Evolutionary conservation across 2,329 filamentous ascomycete species (phyloP), one percentile per base, ranked within the genome.

Genomic region (Metarhizium guizhouense): DNA sequence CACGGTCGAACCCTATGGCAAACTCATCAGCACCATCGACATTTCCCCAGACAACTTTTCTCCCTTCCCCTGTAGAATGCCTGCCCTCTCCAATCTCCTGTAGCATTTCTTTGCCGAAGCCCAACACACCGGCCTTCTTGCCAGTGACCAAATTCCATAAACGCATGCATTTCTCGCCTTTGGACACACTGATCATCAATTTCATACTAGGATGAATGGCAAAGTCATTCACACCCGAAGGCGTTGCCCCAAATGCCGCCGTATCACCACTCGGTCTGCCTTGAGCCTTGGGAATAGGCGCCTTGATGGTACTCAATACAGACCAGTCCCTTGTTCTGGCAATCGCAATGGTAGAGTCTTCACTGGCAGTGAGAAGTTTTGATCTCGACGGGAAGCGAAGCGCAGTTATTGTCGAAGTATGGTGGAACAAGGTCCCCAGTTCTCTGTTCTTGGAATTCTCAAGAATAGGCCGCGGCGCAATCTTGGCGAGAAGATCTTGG

Each of bases 91-190:
- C 90, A 11, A 88, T 82, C 62, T 88, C 84, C 48, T 82, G 77
- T 53, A 97, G 76, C 64, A 94, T 79, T 0, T 86, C 82, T 56
- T 82, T 79, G 61, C 81, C 82, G 69, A 97, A 97, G 68, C 89
- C 94, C 63, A 99, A 74, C 53, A 96, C 92, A 34, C 92, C 90
- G 1, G 92, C 92, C 74, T 96, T 96, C 75, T 93, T 95, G 16
- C 92, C 94, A 3, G 93, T 97, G 61, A 97, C 91, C 60, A 99
- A 71, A 67, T 99, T 97, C 94, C 94, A 99, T 61, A 97, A 72
- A 60, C 94, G 79, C 88, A 99, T 95, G 66, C 86, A 90, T 61
- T 84, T 85, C 74, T 99, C 94, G 61, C 91, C 91, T 64, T 87
- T 90, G 62, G 90, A 87, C 8, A 97, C 91, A 63, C 84, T 95